Base-by-base conservation (phyloP, 495 filamentous ascomycete species). In the Talaromyces liani region DNA sequence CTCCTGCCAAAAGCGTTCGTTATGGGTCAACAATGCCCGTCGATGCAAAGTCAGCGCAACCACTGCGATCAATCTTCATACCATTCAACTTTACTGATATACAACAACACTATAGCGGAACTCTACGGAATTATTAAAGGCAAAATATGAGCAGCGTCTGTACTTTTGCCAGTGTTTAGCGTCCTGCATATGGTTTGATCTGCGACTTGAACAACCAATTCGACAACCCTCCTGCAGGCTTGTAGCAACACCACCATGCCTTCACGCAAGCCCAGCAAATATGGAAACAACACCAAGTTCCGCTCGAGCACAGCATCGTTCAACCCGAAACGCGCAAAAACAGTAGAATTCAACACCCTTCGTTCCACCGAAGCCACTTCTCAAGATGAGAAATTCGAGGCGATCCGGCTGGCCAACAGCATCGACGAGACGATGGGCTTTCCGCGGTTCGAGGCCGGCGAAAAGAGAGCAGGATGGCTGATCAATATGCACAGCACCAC, bases 351-450 rank as follows among this genome's bases (percentile, higher is more conserved):
- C 41, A 82, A 85, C 14, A 83, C 89, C 41, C 79, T 92, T 57
- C 86, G 88, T 25, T 83, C 85, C 47, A 87, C 85, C 41, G 95
- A 98, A 80, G 86, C 85, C 27, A 98, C 91, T 5, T 92, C 88
- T 5, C 86, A 89, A 69, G 90, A 93, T 83, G 87, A 89, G 70
- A 96, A 89, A 72, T 80, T 90, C 73, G 92, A 98, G 78, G 85
- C 91, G 25, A 86, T 87, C 55, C 85, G 86, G 33, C 85, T 97
- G 56, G 92, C 91, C 29, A 86, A 97, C 75, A 82, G 83, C 66
- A 99, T 99, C 71, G 94, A 98, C 78, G 94, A 99, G 72, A 80
- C 82, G 31, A 91, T 96, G 85, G 94, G 93, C 22, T 99, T 99
- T 73, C 84, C 87, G 20, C 88, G 94, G 45, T 98, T 92, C 70